Evolutionary conservation across 2,329 filamentous ascomycete genomes (phyloP).

Genomic region (Cercospora zeae-maydis): DNA sequence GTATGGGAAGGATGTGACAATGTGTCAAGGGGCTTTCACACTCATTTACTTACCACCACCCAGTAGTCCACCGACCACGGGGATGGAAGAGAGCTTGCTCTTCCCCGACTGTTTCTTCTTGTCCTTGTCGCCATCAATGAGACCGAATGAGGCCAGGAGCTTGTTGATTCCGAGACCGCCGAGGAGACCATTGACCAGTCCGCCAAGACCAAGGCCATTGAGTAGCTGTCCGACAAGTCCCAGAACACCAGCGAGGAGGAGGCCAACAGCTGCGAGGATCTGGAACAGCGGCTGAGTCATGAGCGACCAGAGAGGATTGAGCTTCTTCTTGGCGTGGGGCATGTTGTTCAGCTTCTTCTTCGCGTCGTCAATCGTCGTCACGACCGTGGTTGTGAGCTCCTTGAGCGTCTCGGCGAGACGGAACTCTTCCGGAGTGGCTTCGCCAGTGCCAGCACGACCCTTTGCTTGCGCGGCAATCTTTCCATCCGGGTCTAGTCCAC

Average conservation of each 20-base stretch:
- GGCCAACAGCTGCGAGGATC: conserved; percentile 83
- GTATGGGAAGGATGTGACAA: conserved; percentile 9
- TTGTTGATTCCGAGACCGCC: conserved; percentile 73
- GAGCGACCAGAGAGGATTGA: conserved; percentile 84
- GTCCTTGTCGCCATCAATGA: conserved; percentile 52
- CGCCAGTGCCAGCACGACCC: conserved; percentile 68
- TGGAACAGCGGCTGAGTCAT: conserved; percentile 84
- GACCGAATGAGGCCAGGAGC: conserved; percentile 68
- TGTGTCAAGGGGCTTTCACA: conserved; percentile 2
- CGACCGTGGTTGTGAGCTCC: conserved; percentile 76
- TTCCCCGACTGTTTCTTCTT: conserved; percentile 38
- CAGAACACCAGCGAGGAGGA: conserved; percentile 77
- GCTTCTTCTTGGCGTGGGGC: conserved; percentile 91
- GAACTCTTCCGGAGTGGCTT: conserved; percentile 79
- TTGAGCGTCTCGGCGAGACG: conserved; percentile 80
- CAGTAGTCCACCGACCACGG: conserved; percentile 49
- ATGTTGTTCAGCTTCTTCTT: conserved; percentile 87
- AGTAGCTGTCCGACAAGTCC: conserved; percentile 78
- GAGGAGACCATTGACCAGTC: conserved; percentile 73
- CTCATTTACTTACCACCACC: conserved; percentile 40
- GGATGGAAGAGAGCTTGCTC: conserved; percentile 37
- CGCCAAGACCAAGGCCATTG: conserved; percentile 76
- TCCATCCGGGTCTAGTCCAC: conserved; percentile 84
- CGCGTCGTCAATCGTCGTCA: conserved; percentile 77
- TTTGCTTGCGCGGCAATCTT: conserved; percentile 82